Base-by-base conservation (phyloP, 352 stramenopile genomes). In the Pythium vanterpoolii region DNA sequence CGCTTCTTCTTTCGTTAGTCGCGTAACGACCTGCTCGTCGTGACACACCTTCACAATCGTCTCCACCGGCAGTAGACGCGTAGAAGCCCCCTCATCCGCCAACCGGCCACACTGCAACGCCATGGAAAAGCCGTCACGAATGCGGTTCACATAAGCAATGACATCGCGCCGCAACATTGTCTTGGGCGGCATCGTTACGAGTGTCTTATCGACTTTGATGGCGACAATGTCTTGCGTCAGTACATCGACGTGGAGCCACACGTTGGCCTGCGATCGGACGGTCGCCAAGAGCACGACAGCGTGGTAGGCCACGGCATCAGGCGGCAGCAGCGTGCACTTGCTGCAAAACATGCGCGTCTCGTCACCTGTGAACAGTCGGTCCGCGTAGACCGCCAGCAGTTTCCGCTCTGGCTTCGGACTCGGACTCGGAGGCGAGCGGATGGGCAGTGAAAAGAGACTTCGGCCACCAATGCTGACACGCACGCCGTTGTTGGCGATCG, bases 331-430 rank as follows among this genome's bases (percentile, higher is more conserved):
- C 34, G 85, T 95, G 50, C 77, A 90, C 51, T 91, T 90, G 46
- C 68, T 79, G 62, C 83, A 89, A 57, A 86, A 85, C 77, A 95
- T 89, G 36, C 62, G 76, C 43, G 79, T 85, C 45, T 90, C 83
- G 48, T 89, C 74, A n/a, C 85, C 85, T 7, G 78, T 91, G 42
- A 87, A 89, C 13, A 93, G 45, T 5, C 79, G 76, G 51, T 91
- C 80, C 14, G 72, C 60, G 48, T 91, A 95, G 18, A 95, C 80
- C 1, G 77, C 83, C 18, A 75, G 59, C 13, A 90, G 58, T 21
- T 48, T 62, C 19, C 9, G 42, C 24, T 28, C 19, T 42, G 3
- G 34, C 7, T n/a, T n/a, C n/a, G n/a, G n/a, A n/a, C n/a, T n/a
- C n/a, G n/a, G n/a, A n/a, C n/a, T n/a, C 19, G 33, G 16, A 8